These are phyloP conservation scores for Exophiala dermatitidis DNA, from an alignment of 2,329 filamentous ascomycete species.

Conservation along the genomic window DNA sequence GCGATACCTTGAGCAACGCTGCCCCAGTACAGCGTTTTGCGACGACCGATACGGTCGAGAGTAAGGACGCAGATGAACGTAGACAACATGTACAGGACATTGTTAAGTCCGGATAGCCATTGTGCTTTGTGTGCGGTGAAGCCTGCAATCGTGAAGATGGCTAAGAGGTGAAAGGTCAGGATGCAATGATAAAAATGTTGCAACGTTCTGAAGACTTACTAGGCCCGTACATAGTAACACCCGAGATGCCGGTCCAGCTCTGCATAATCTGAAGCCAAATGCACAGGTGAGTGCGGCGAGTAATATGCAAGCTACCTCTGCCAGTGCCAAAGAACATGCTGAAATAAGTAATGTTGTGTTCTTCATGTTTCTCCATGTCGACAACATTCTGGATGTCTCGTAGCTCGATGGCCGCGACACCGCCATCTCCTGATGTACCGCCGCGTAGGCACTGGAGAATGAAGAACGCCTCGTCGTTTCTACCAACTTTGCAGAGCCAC, in stretches of 20 bases:
- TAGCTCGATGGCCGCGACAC: conserved; percentile 56
- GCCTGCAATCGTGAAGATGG: conserved; percentile 61
- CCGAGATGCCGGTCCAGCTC: conserved; percentile 60
- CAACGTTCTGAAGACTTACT: too few relatives aligned
- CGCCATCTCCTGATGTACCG: conserved; percentile 45
- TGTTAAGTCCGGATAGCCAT: conserved; percentile 57
- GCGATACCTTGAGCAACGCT: conserved; percentile 56
- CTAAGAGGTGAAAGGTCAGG: conserved; percentile 12
- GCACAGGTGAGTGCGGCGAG: conserved; percentile 60
- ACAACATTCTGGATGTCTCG: conserved; percentile 60
- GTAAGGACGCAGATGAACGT: conserved; percentile 65
- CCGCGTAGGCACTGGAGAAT: conserved; percentile 60
- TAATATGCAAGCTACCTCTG: conserved; percentile 59
- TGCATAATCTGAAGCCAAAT: conserved; percentile 67
- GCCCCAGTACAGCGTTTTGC: conserved; percentile 65
- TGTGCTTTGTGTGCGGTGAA: conserved; percentile 30
- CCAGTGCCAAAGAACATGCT: conserved; percentile 62
- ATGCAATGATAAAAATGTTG: too few relatives aligned
- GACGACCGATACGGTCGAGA: conserved; percentile 59
- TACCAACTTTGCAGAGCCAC: conserved; percentile 59
- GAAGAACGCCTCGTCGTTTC: conserved; percentile 60
- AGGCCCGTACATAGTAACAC: conserved; percentile 55
- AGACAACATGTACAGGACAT: conserved; percentile 50
- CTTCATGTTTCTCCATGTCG: conserved; percentile 52
- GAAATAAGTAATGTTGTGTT: conserved; percentile 48